phyloP scores from a whole-genome alignment of 1,139 yeast species.

The Yueomyces sp. region DNA sequence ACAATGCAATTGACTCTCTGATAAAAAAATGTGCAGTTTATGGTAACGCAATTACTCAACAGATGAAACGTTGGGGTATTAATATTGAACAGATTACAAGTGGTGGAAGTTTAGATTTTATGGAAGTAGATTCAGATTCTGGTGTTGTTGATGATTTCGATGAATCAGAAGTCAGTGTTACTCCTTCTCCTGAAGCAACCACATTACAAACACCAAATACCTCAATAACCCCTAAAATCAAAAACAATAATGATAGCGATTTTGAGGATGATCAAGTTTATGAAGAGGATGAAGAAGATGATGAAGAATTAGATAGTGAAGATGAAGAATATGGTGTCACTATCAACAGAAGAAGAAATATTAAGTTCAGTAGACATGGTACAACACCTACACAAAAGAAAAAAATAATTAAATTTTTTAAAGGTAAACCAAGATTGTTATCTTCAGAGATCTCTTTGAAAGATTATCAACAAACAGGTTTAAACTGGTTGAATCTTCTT shows the following conservation, averaged over 20 bases:
- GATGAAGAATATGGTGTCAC: conserved; percentile 26
- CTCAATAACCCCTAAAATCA: neutral
- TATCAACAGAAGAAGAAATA: conserved; percentile 20
- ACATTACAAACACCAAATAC: neutral
- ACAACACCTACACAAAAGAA: conserved; percentile 14
- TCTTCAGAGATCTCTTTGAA: conserved; percentile 57
- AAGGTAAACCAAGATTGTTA: conserved; percentile 56
- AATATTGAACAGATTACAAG: conserved; percentile 43
- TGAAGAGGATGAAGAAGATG: conserved; percentile 34
- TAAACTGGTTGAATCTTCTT: conserved; percentile 80
- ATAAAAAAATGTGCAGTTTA: conserved; percentile 72
- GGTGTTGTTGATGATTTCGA: conserved; percentile 22
- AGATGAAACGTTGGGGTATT: conserved; percentile 82
- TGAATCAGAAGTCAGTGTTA: conserved; percentile 10
- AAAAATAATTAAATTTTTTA: conserved; percentile 39
- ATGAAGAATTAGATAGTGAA: conserved; percentile 14
- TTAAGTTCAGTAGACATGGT: neutral
- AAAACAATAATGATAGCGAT: conserved; percentile 32
- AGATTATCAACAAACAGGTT: conserved; percentile 87
- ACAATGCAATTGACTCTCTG: conserved; percentile 84
- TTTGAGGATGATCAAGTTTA: conserved; percentile 33
- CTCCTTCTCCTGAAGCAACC: conserved; percentile 10
- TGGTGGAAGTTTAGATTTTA: conserved; percentile 25
- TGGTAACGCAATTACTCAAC: conserved; percentile 57
- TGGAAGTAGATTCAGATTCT: conserved; percentile 22